Conservation (phyloP, 2,329 filamentous ascomycete genomes). For the Nemania sp. region DNA sequence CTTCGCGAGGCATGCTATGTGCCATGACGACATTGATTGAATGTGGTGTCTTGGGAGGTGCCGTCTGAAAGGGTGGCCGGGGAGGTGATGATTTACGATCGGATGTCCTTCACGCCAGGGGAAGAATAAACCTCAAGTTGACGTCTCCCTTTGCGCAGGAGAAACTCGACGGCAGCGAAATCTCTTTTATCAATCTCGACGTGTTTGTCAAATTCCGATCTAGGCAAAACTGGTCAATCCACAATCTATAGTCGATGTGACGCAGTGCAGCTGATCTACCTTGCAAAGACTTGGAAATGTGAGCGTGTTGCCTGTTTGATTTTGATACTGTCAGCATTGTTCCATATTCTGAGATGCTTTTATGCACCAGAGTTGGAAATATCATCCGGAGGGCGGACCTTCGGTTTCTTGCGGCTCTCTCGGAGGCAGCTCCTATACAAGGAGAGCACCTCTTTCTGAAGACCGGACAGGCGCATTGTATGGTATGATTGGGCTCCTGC, state of each 20-base stretch:
- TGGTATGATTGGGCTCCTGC: background rate
- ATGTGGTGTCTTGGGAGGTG: constrained; percentile 3
- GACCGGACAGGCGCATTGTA: constrained; percentile 70
- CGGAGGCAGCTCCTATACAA: constrained; percentile 87
- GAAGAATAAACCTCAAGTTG: constrained; percentile 84
- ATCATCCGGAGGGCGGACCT: constrained; percentile 52
- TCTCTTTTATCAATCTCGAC: constrained; percentile 76
- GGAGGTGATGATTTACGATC: constrained; percentile 35
- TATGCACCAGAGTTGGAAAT: background rate
- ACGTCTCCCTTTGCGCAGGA: constrained; percentile 78
- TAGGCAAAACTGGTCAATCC: constrained; percentile 42
- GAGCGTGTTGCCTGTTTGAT: constrained; percentile 54
- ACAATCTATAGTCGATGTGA: background rate
- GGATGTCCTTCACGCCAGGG: constrained; percentile 78
- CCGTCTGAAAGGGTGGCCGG: background rate
- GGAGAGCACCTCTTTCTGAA: constrained; percentile 86
- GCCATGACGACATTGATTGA: background rate
- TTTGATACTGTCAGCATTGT: constrained; percentile 9
- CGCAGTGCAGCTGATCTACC: constrained; percentile 49
- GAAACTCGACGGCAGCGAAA: constrained; percentile 82
- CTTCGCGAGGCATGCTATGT: background rate
- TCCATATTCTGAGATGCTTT: background rate
- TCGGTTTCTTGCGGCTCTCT: constrained; percentile 78
- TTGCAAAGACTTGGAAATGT: constrained; percentile 67
- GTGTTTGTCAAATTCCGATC: constrained; percentile 77